Base-by-base conservation (phyloP, 768 basidiomycete species). In the Austroboletus eburneus region DNA sequence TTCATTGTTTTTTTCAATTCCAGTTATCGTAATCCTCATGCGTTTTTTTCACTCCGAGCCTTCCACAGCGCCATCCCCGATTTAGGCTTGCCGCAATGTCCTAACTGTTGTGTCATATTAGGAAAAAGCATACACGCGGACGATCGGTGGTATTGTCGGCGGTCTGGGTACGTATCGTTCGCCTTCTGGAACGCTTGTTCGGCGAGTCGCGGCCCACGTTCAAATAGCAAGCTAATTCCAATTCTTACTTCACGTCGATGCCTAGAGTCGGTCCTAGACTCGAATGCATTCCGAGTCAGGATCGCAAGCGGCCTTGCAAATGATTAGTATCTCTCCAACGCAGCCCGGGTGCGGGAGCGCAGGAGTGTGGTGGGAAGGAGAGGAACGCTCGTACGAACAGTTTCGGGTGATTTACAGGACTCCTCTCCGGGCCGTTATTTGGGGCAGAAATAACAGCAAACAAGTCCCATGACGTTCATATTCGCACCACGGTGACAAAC, bases 121-220 rank as follows among this genome's bases (percentile, higher is more conserved):
- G 10, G 25, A 12, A 38, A 43, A 45, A 30, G 10, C 5, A 5
- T 27, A 40, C 46, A 43, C 27, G 48, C 45, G 45, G 25, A 39
- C 39, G 24, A 35, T 46, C 56, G 59, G 59, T 48, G 13, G 51
- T 40, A 52, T 58, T 57, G 9, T 45, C 46, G 49, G 46, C 48
- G 34, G 33, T 27, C 41, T 39, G 35, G 35, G 36, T 17, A 34
- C 27, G 42, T 43, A 14, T 27, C 10, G 6, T 5, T 27, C 5
- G 6, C 25, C 25, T 27, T 27, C 25, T 27, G 25, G 25, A 27
- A 27, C 25, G 10, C 25, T 27, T 27, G 25, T 27, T 27, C 25
- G 10, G 10, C 25, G 25, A 27, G 25, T 27, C 25, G 10, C 25
- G 25, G 25, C n/a, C n/a, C n/a, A n/a, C n/a, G n/a, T n/a, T n/a